phyloP scores from a whole-genome alignment of 2,329 filamentous ascomycete species.

The Ophiostoma novo-ulmi region DNA sequence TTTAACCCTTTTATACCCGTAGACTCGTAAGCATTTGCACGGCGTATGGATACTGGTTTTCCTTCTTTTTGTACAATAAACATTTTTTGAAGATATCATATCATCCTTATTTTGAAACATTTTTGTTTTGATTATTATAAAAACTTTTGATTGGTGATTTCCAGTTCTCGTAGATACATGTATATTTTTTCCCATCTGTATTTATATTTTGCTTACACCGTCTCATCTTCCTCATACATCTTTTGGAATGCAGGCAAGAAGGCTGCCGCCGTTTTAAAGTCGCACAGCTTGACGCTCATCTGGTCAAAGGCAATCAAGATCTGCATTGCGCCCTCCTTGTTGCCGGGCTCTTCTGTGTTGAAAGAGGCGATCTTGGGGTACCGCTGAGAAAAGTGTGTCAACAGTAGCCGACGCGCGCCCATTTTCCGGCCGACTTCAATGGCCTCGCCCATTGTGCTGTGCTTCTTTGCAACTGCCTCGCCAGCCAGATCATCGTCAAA shows the following conservation, averaged over 20 bases:
- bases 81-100: background rate
- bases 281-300: slow-evolving; percentile 66
- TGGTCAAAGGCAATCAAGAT: slow-evolving; percentile 73
- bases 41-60: background rate
- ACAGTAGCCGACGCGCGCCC: slow-evolving; percentile 70
- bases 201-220: background rate
- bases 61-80: background rate
- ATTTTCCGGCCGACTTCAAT: slow-evolving; percentile 71
- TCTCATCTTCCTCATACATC: slow-evolving; percentile 27
- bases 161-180: background rate
- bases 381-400: slow-evolving; percentile 93
- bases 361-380: slow-evolving; percentile 70
- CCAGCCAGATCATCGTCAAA: slow-evolving; percentile 79
- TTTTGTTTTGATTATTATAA: background rate
- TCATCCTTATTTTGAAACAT: background rate
- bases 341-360: slow-evolving; percentile 28
- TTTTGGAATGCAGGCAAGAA: slow-evolving; percentile 30
- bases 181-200: background rate
- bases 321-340: slow-evolving; percentile 48
- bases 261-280: slow-evolving; percentile 57
- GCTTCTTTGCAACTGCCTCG: slow-evolving; percentile 82
- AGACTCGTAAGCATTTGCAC: slow-evolving; percentile 5
- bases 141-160: background rate
- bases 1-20: background rate
- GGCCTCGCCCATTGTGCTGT: slow-evolving; percentile 84